These are phyloP conservation scores for Anthracocystis setariae DNA, from an alignment of 1,284 basidiomycete genomes.

Conservation along the genomic window DNA sequence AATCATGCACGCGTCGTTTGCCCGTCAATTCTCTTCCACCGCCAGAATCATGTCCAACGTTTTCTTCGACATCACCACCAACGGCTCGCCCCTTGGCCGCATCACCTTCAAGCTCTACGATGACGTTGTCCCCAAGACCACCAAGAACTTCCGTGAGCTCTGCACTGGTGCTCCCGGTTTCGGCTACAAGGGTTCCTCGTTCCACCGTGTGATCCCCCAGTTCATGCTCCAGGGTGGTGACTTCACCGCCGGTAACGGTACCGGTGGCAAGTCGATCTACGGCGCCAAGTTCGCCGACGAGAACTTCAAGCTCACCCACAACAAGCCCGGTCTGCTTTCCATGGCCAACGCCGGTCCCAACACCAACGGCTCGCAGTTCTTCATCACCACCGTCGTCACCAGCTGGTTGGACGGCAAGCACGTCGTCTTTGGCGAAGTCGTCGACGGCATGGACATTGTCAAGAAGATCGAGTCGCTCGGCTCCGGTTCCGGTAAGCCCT, in stretches of 20 bases:
- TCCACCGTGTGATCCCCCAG: constrained; percentile 75
- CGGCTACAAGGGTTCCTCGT: constrained; percentile 77
- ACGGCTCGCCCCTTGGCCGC: constrained; percentile 66
- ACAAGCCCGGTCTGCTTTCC: constrained; percentile 57
- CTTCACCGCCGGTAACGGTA: constrained; percentile 67
- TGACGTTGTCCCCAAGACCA: constrained; percentile 64
- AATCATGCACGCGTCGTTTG: constrained; percentile 53
- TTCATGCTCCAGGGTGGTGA: constrained; percentile 72
- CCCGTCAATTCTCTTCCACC: constrained; percentile 59
- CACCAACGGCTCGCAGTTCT: constrained; percentile 67
- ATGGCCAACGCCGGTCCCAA: constrained; percentile 70
- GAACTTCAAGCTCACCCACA: constrained; percentile 65
- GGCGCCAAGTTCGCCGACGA: constrained; percentile 59
- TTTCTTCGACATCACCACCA: constrained; percentile 76
- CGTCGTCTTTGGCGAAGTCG: constrained; percentile 88
- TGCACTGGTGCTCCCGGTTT: constrained; percentile 74
- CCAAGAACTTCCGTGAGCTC: constrained; percentile 65
- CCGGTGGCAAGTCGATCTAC: constrained; percentile 67
- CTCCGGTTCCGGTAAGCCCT: constrained; percentile 58
- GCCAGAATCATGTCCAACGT: constrained; percentile 71
- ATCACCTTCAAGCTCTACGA: constrained; percentile 65
- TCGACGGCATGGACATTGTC: constrained; percentile 65
- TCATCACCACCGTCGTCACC: constrained; percentile 66
- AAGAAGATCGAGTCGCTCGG: constrained; percentile 65
- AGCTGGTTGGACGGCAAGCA: constrained; percentile 89